A percentile compares a stretch with the other conserved stretches of the same genome.
These are phyloP conservation scores for Xerocomus nothofagi DNA, from an alignment of 1,284 basidiomycete genomes.

Conservation along the genomic window DNA sequence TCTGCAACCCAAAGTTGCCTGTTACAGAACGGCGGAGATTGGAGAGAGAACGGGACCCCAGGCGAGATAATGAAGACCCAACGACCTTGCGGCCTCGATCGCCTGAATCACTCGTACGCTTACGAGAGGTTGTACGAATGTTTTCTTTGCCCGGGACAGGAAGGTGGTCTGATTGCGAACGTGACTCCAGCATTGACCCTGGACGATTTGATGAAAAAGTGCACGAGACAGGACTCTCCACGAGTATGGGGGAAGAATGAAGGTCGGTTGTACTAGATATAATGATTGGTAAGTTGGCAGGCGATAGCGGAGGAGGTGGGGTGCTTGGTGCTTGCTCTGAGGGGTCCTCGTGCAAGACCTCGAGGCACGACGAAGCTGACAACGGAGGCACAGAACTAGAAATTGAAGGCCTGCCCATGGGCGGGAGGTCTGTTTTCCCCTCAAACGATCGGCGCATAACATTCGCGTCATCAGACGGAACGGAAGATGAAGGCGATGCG, in stretches of 20 bases:
- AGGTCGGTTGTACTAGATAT: constrained; percentile 16
- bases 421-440: constrained; percentile 5
- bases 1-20: constrained; percentile 25
- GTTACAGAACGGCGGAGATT: constrained; percentile 43
- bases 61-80: constrained; percentile 13
- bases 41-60: constrained; percentile 36
- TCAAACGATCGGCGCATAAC: constrained; percentile 12
- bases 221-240: constrained; percentile 30
- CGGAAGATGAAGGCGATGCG: not conserved
- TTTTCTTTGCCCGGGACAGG: constrained; percentile 19
- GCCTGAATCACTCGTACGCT: constrained; percentile 19
- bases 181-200: constrained; percentile 19
- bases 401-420: constrained; percentile 22
- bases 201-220: constrained; percentile 23
- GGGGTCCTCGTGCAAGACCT: constrained; percentile 35
- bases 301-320: constrained; percentile 1
- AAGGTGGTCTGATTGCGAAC: constrained; percentile 15
- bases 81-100: constrained; percentile 15
- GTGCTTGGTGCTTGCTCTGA: constrained; percentile 20
- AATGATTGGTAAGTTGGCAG: constrained; percentile 14
- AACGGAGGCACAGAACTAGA: constrained; percentile 26
- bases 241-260: constrained; percentile 2
- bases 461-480: constrained; percentile 4
- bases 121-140: constrained; percentile 6
- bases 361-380: constrained; percentile 26